phyloP scores from a whole-genome alignment of 2,329 filamentous ascomycete species.

The Pseudodiploospora longispora region DNA sequence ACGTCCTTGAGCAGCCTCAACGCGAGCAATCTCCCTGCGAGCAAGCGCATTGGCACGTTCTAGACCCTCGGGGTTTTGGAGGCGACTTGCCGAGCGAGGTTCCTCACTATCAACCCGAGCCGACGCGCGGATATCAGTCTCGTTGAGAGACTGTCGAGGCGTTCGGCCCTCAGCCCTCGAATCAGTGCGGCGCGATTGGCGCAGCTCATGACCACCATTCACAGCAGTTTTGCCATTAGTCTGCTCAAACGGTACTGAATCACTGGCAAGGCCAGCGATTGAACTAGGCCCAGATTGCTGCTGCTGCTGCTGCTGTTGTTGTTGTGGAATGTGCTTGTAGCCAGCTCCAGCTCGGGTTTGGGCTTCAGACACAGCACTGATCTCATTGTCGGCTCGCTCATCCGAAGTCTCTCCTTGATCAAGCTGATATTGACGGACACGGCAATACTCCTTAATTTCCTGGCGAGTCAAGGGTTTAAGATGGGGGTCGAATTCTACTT shows the following conservation, averaged over 20 bases:
- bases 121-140: slow-evolving; percentile 10
- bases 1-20: slow-evolving; percentile 43
- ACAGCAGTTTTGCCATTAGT: slow-evolving; percentile 10
- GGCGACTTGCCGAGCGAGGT: slow-evolving; percentile 13
- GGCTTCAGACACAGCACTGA: slow-evolving; percentile 42
- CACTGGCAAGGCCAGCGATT: slow-evolving; percentile 15
- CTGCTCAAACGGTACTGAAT: slow-evolving; percentile 7
- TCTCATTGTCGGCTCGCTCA: slow-evolving; percentile 42
- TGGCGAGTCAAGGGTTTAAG: slow-evolving; percentile 40
- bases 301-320: slow-evolving; percentile 1
- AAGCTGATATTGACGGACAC: slow-evolving; percentile 51
- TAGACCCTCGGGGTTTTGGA: slow-evolving; percentile 23
- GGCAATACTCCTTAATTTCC: slow-evolving; percentile 57
- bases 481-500: slow-evolving; percentile 51
- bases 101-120: slow-evolving; percentile 9
- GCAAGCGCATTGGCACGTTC: slow-evolving; percentile 43
- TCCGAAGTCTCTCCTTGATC: slow-evolving; percentile 43
- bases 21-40: slow-evolving; percentile 42
- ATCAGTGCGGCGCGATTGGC: slow-evolving; percentile 35
- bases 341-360: slow-evolving; percentile 33
- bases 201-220: slow-evolving; percentile 30
- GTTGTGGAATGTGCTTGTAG: slow-evolving; percentile 12
- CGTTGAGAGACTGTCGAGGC: slow-evolving; percentile 18
- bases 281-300: slow-evolving; percentile 13
- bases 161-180: slow-evolving; percentile 20